Evolutionary conservation across 1,139 yeast genomes (phyloP), one percentile per base, ranked within the genome.

Genomic region (Candida sanyaensis): DNA sequence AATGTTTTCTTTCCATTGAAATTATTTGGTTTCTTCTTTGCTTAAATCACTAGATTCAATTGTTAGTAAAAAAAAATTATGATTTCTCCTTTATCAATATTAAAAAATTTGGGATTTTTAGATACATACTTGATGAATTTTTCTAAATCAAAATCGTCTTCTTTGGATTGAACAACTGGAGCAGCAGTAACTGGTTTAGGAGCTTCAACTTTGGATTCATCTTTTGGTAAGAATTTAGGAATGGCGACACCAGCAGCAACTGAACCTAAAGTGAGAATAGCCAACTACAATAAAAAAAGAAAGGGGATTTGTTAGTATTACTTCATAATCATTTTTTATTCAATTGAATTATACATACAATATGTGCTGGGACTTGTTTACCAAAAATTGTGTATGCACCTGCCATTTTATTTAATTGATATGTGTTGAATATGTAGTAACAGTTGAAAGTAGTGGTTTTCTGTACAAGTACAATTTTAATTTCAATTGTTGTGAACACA

Each of bases 341-440:
- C 30, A 26, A 11, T 17, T 17, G 27, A 10, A n/a, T 11, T 29
- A 17, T 45, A 78, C 86, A 44, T 76, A 81, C 86, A 62, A 78
- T 68, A 62, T 84, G 88, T 47, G 90, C 73, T 50, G 81, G 86
- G 52, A 84, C 85, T 59, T 78, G 78, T 65, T 66, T 82, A 47
- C 90, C 90, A 41, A 84, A 73, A 55, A 84, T 80, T 50, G 77
- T 76, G 65, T 84, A 84, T 56, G 83, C 79, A 49, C 82, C 75
- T 61, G 80, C 86, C 89, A 84, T 84, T 47, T 34, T 60, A 13
- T 10, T 17, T 29, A 27, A 28, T 21, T 17, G 24, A 13, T 32
- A 11, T 21, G 23, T 23, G 38, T 34, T 34, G 21, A 34, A 26
- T 31, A 11, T 27, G 23, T 28, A 40, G 28, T 23, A 24, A 27